Evolutionary conservation across 2,329 filamentous ascomycete genomes (phyloP).

Genomic region (Sporothrix curviconia): DNA sequence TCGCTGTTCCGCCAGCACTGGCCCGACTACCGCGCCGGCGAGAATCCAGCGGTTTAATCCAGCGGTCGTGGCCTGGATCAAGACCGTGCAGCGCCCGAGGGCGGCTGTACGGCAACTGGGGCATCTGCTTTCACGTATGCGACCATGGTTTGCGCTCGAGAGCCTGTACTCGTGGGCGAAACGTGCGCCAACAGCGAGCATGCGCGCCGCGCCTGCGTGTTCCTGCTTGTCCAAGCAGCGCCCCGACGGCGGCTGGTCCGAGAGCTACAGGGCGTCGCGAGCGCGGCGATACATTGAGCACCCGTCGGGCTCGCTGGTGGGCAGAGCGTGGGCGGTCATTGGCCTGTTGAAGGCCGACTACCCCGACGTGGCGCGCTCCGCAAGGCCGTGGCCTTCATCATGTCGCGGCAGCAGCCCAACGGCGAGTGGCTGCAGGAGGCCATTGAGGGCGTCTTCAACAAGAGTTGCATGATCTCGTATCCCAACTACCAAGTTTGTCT

Average conservation of each 20-base stretch:
- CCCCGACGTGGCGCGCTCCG: slow-evolving; percentile 66
- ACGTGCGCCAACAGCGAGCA: slow-evolving; percentile 66
- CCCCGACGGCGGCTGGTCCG: slow-evolving; percentile 90
- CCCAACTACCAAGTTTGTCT: slow-evolving; percentile 99
- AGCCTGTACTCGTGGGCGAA: slow-evolving; percentile 74
- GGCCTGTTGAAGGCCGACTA: slow-evolving; percentile 77
- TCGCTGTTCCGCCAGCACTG: slow-evolving; percentile 75
- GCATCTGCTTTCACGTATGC: slow-evolving; percentile 97
- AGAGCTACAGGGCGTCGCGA: slow-evolving; percentile 89
- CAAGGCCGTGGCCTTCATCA: slow-evolving; percentile 71
- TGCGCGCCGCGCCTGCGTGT: slow-evolving; percentile 72
- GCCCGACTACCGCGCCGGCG: slow-evolving; percentile 68
- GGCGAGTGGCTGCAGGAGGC: slow-evolving; percentile 94
- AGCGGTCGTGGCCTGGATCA: slow-evolving; percentile 76
- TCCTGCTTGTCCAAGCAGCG: slow-evolving; percentile 79
- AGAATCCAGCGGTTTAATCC: slow-evolving; percentile 69
- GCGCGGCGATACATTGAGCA: slow-evolving; percentile 70
- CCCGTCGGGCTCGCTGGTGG: slow-evolving; percentile 70
- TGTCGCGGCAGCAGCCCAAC: slow-evolving; percentile 76
- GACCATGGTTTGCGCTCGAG: slow-evolving; percentile 90
- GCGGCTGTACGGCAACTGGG: slow-evolving; percentile 98
- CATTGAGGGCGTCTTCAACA: slow-evolving; percentile 98
- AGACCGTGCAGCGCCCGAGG: slow-evolving; percentile 69
- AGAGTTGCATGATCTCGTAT: slow-evolving; percentile 98
- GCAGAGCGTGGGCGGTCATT: slow-evolving; percentile 84